Conservation (phyloP, 2,329 filamentous ascomycete genomes). For the Trichoderma atrobrunneum region DNA sequence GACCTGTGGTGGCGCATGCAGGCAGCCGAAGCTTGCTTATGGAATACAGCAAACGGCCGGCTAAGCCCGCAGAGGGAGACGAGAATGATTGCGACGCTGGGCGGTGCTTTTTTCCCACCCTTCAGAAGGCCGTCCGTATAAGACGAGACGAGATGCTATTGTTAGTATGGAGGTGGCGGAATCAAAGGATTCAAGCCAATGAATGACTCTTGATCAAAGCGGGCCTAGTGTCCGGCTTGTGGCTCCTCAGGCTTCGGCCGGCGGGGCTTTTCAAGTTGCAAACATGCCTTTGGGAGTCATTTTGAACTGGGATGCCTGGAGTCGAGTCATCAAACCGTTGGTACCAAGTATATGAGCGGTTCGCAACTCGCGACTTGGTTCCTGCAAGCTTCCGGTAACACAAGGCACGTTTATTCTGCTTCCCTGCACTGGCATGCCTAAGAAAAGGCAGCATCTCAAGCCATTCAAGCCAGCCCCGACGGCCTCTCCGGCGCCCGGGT, state of each 20-base stretch:
- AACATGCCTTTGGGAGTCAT: not conserved
- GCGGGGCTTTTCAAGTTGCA: not conserved
- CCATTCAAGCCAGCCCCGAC: slow-evolving; percentile 60
- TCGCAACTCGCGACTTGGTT: slow-evolving; percentile 17
- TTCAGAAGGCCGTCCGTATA: not conserved
- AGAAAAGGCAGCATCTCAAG: slow-evolving; percentile 56
- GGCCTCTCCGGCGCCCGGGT: slow-evolving; percentile 41
- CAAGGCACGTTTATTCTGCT: not conserved
- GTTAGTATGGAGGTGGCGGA: not conserved
- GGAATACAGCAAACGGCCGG: not conserved
- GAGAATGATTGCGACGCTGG: not conserved
- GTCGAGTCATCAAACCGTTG: slow-evolving; percentile 7
- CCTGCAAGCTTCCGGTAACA: slow-evolving; percentile 17
- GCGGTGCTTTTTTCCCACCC: not conserved
- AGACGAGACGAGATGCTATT: not conserved
- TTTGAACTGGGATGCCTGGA: not conserved
- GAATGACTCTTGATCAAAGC: not conserved
- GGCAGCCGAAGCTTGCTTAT: not conserved
- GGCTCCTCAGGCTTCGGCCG: slow-evolving; percentile 4
- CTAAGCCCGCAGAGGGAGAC: not conserved
- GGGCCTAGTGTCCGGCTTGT: slow-evolving; percentile 11
- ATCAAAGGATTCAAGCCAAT: not conserved
- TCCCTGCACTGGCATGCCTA: slow-evolving; percentile 51
- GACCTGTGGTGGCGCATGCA: slow-evolving; percentile 12
- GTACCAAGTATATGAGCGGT: not conserved